Conservation (phyloP, 2,329 filamentous ascomycete genomes). For the Xylariaceae sp. region DNA sequence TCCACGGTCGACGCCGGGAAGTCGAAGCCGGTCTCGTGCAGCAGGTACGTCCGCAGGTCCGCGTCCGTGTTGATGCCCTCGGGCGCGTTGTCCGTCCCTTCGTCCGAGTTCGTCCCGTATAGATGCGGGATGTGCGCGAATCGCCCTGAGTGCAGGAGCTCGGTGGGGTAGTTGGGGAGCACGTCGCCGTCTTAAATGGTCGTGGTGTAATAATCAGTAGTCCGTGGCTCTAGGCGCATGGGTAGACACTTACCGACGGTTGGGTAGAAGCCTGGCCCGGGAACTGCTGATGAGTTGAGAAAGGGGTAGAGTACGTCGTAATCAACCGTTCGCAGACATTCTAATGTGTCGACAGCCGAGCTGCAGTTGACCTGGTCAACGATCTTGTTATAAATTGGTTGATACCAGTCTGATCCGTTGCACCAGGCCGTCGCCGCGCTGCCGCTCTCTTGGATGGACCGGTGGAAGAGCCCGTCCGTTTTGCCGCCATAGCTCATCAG, state of each 20-base stretch:
- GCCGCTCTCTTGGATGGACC: conserved; percentile 35
- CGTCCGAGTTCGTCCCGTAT: conserved; percentile 66
- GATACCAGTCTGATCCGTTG: conserved; percentile 45
- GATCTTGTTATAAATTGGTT: conserved; percentile 51
- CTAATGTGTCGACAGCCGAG: conserved; percentile 46
- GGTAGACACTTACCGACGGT: conserved; percentile 31
- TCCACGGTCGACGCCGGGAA: conserved; percentile 33
- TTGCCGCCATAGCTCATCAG: conserved; percentile 33
- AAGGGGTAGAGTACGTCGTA: conserved; percentile 50
- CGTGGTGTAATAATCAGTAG: conserved; percentile 22
- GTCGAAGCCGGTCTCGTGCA: conserved; percentile 25
- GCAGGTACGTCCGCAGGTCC: conserved; percentile 28
- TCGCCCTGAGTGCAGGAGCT: conserved; percentile 57
- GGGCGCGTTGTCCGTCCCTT: conserved; percentile 49
- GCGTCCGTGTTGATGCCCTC: conserved; percentile 31
- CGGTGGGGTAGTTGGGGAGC: conserved; percentile 52
- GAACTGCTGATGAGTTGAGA: conserved; percentile 41
- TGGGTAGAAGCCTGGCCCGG: conserved; percentile 34
- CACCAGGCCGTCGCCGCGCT: conserved; percentile 38
- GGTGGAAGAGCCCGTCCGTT: conserved; percentile 33
- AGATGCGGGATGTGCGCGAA: conserved; percentile 69
- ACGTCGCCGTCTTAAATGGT: conserved; percentile 54
- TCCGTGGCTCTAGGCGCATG: no score
- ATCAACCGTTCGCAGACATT: conserved; percentile 53
- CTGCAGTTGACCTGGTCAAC: conserved; percentile 52